phyloP scores from a whole-genome alignment of 371 early-diverging fungal species.

The Mucor velutinosus region DNA sequence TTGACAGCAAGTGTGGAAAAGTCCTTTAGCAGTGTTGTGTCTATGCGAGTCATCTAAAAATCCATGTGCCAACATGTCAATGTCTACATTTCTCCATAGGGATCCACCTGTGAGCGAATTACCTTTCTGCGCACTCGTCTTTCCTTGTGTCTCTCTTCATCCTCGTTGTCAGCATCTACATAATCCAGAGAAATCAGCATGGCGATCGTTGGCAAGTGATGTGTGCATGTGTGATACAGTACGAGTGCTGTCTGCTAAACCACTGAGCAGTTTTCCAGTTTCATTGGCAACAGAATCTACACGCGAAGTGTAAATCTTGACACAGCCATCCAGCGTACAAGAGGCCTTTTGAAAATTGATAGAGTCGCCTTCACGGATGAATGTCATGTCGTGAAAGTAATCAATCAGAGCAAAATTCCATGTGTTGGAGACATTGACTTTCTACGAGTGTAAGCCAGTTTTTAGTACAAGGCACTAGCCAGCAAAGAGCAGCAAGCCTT shows the following conservation, averaged over 20 bases:
- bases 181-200: not conserved
- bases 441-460: constrained; percentile 53
- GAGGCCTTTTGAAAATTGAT: constrained; percentile 99
- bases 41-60: constrained; percentile 44
- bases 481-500: constrained; percentile 10
- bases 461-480: not conserved
- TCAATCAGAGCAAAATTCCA: constrained; percentile 99
- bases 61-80: no score
- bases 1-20: constrained; percentile 78
- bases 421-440: constrained; percentile 96
- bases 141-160: constrained; percentile 56
- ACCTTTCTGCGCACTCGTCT: constrained; percentile 40
- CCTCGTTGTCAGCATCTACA: constrained; percentile 45
- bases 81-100: no score
- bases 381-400: constrained; percentile 96
- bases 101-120: no score
- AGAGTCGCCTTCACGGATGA: constrained; percentile 91
- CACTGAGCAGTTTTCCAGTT: constrained; percentile 90
- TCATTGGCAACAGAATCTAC: constrained; percentile 98
- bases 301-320: constrained; percentile 98
- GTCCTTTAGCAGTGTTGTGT: constrained; percentile 82
- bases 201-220: not conserved
- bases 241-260: constrained; percentile 76
- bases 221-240: not conserved
- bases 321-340: constrained; percentile 98